Percentiles rank a stretch among this genome's conserved stretches.
Evolutionary conservation across 148 eudicot genomes (phyloP).

Genomic region (Persicaria maculosa): DNA sequence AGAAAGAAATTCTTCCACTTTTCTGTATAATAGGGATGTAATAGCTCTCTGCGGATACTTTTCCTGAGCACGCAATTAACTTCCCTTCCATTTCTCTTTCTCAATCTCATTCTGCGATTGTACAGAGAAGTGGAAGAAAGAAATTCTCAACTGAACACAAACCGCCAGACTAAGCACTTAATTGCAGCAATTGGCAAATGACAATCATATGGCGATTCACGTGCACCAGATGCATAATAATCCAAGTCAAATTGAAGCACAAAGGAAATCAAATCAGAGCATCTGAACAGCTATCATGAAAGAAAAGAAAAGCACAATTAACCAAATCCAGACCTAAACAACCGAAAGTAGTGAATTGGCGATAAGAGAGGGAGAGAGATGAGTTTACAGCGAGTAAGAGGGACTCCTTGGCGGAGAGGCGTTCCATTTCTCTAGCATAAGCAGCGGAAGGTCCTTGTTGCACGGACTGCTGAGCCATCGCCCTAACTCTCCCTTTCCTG

Average conservation of each 20-base stretch:
- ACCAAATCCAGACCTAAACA: background rate
- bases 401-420: conserved; percentile 83
- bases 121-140: too few relatives aligned
- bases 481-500: conserved; percentile 20
- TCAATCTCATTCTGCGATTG: too few relatives aligned
- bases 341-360: background rate
- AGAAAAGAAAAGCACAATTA: background rate
- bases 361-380: background rate
- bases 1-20: too few relatives aligned
- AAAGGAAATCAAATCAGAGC: conserved; percentile 5
- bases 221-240: background rate
- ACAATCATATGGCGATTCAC: background rate
- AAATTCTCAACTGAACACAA: too few relatives aligned
- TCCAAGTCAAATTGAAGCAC: background rate
- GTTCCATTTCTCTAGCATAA: conserved; percentile 84
- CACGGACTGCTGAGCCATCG: conserved; percentile 51
- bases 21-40: too few relatives aligned
- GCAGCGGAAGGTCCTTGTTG: conserved; percentile 64
- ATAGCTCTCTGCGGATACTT: too few relatives aligned
- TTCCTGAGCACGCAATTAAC: too few relatives aligned
- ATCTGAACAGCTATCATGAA: background rate
- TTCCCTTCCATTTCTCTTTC: too few relatives aligned
- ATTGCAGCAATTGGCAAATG: too few relatives aligned
- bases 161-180: too few relatives aligned
- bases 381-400: conserved; percentile 71